Evolutionary conservation across 129 eudicot genomes (phyloP).

Genomic region (Dittrichia graveolens): DNA sequence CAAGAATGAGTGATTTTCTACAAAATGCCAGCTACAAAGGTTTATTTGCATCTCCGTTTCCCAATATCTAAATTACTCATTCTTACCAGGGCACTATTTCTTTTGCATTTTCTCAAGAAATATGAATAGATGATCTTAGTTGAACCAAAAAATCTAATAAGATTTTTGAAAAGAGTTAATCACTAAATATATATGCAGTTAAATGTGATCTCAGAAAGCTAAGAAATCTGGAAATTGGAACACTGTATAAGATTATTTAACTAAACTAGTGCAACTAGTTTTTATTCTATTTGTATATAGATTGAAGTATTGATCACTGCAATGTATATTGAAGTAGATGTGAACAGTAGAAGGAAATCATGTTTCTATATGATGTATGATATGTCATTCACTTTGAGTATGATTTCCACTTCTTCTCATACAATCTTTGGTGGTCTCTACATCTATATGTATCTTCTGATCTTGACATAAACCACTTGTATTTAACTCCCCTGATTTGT

Average conservation of each 20-base stretch:
- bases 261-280: neutral
- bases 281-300: slow-evolving; percentile 1
- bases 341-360: neutral
- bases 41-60: neutral
- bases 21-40: neutral
- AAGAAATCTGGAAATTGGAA: slow-evolving; percentile 2
- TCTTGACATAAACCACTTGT: no score
- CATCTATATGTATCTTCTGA: no score
- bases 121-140: neutral
- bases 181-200: neutral
- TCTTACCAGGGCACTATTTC: neutral
- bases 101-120: slow-evolving; percentile 8
- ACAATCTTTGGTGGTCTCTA: no score
- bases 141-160: slow-evolving; percentile 1
- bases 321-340: slow-evolving; percentile 14
- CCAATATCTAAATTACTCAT: neutral
- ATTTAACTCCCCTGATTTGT: no score
- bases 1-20: neutral
- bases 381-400: no score
- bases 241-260: neutral
- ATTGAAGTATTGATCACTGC: neutral
- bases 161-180: slow-evolving; percentile 16
- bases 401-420: no score
- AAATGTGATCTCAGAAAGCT: neutral
- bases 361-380: neutral